phyloP scores from a whole-genome alignment of 441 rosid genomes.

The Iberis amara region DNA sequence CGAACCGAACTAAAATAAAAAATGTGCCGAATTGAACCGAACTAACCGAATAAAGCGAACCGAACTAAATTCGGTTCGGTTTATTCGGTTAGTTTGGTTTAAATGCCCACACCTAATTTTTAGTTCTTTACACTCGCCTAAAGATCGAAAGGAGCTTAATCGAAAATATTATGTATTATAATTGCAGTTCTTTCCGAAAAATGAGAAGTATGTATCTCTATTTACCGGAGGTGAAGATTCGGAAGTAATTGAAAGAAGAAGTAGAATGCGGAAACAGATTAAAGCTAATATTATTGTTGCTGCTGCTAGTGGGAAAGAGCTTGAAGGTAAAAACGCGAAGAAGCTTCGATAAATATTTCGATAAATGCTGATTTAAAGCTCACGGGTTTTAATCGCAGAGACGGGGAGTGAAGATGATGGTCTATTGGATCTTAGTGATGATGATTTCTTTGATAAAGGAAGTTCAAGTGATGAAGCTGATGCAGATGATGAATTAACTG shows the following conservation, averaged over 20 bases:
- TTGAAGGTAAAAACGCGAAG: constrained; percentile 62
- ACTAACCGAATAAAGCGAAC: no score
- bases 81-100: no score
- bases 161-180: not conserved
- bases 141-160: not conserved
- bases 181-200: constrained; percentile 91
- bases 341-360: no score
- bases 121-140: constrained; percentile 20
- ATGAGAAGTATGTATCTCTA: constrained; percentile 86
- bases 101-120: no score
- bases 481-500: constrained; percentile 96
- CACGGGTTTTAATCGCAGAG: constrained; percentile 38
- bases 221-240: constrained; percentile 73
- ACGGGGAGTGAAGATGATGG: constrained; percentile 97
- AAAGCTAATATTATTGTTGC: constrained; percentile 86
- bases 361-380: not conserved
- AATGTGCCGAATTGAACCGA: no score
- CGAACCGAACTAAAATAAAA: no score
- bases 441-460: constrained; percentile 75
- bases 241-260: constrained; percentile 65
- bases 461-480: constrained; percentile 93
- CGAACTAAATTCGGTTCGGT: no score
- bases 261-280: constrained; percentile 81
- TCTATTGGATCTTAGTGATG: constrained; percentile 79
- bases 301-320: constrained; percentile 92